Evolutionary conservation across 2,329 filamentous ascomycete genomes (phyloP).

Genomic region (Aspergillus sp.): DNA sequence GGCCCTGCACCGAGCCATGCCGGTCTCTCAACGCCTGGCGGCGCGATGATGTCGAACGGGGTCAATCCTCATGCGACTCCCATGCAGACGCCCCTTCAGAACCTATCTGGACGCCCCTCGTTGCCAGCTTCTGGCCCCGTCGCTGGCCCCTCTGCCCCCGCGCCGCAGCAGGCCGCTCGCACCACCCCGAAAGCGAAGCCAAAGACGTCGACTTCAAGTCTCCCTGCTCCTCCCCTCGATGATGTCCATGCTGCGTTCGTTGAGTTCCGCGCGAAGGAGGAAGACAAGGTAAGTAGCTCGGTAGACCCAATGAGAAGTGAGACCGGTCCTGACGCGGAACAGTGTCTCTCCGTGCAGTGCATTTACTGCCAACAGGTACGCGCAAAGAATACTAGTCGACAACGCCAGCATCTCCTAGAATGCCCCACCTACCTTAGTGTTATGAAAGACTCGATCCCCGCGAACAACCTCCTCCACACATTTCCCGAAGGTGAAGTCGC

Average conservation of each 20-base stretch:
- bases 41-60: conserved; percentile 45
- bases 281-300: conserved; percentile 42
- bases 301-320: not conserved
- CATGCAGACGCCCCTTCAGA: conserved; percentile 44
- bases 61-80: conserved; percentile 45
- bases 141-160: conserved; percentile 30
- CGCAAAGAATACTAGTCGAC: conserved; percentile 52
- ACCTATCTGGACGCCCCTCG: conserved; percentile 39
- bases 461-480: conserved; percentile 52
- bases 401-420: conserved; percentile 51
- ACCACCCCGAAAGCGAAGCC: conserved; percentile 40
- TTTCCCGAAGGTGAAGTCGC: conserved; percentile 52
- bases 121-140: conserved; percentile 40
- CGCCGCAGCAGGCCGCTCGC: conserved; percentile 33
- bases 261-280: conserved; percentile 49
- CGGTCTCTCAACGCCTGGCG: conserved; percentile 43
- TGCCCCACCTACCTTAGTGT: conserved; percentile 52
- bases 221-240: conserved; percentile 49
- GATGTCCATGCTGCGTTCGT: conserved; percentile 52
- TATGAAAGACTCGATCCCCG: conserved; percentile 54
- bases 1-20: conserved; percentile 32
- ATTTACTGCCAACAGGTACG: conserved; percentile 53
- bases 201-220: conserved; percentile 39
- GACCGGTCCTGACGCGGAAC: not conserved
- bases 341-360: conserved; percentile 52